A percentile compares a stretch with the other conserved stretches of the same genome.
phyloP scores from a whole-genome alignment of 2,329 filamentous ascomycete species.

The Hyphodiscus sp. region DNA sequence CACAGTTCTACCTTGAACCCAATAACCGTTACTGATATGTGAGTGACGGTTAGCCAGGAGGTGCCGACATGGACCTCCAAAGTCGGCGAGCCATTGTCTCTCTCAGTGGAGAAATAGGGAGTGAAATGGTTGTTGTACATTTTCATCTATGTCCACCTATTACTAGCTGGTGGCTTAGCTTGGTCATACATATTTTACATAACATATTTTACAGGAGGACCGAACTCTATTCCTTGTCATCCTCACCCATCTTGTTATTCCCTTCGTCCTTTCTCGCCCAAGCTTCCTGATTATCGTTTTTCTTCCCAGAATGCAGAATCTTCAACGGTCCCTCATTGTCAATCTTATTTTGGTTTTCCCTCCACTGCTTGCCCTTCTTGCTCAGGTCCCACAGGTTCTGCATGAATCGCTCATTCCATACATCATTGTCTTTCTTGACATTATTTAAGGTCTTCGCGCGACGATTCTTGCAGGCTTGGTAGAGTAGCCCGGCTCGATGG shows the following conservation, averaged over 20 bases:
- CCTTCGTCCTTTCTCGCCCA: not conserved
- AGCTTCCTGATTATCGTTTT: not conserved
- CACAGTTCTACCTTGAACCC: no score
- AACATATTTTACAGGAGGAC: not conserved
- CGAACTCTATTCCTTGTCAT: not conserved
- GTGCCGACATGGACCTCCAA: no score
- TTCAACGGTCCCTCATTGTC: conserved; percentile 42
- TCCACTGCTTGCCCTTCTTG: conserved; percentile 50
- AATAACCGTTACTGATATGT: no score
- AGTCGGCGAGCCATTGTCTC: no score
- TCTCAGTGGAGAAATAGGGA: no score
- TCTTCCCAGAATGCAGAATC: conserved; percentile 35
- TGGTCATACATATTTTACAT: conserved; percentile 1
- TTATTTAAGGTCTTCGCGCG: conserved; percentile 41
- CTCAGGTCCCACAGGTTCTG: conserved; percentile 39
- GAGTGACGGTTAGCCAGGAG: no score
- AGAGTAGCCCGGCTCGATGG: conserved; percentile 42
- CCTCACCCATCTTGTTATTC: no score
- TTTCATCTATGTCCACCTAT: not conserved
- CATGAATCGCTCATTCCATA: conserved; percentile 25
- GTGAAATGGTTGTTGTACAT: not conserved
- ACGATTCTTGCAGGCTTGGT: conserved; percentile 48
- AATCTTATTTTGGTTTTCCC: conserved; percentile 45
- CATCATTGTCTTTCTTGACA: conserved; percentile 25
- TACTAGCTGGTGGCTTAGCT: not conserved